Evolutionary conservation across 495 filamentous ascomycete genomes (phyloP), one percentile per base, ranked within the genome.

Genomic region (Podospora bellae-mahoneyi): DNA sequence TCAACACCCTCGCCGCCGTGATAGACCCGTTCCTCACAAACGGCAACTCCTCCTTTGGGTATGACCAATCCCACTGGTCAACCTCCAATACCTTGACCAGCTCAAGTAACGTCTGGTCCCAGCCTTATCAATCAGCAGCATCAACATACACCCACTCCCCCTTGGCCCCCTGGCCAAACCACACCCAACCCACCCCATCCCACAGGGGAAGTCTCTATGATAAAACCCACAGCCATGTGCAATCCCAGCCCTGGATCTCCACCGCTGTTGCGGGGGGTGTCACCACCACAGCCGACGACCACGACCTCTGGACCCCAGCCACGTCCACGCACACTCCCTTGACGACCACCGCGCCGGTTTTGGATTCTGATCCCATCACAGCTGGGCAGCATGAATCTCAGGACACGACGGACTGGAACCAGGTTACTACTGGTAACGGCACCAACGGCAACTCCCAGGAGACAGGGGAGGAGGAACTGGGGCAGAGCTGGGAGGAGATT

Each of bases 11-110:
- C 2, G 58, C 72, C 0, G 68, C 68, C 56, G 70, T 71, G 3
- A 71, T 70, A 0, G 72, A 76, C 64, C 74, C 72, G 3, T 74
- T 76, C 34, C 64, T 76, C 23, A 53, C 69, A 6, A 66, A 68
- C n/a, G 56, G 63, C 7, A 61, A 68, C 2, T 44, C 53, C 6
- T 15, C 60, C 2, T 71, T 68, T 26, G 64, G 39, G 2, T 48
- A 48, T 10, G 39, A 48, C 39, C 39, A 48, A 48, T 48, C 39
- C 39, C 39, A 48, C 39, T 48, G 39, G 39, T 13, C 39, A 48
- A 13, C 39, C 39, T 48, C 39, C 9, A 48, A 16, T 10, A 16
- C 9, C 6, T 10, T 48, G 39, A 3, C 39, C 0, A 2, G 39
- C 9, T 10, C 5, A 2, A 6, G 9, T 10, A 48, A 48, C 39